These are phyloP conservation scores for Aspergillus baeticus DNA, from an alignment of 495 filamentous ascomycete genomes.

Conservation along the genomic window DNA sequence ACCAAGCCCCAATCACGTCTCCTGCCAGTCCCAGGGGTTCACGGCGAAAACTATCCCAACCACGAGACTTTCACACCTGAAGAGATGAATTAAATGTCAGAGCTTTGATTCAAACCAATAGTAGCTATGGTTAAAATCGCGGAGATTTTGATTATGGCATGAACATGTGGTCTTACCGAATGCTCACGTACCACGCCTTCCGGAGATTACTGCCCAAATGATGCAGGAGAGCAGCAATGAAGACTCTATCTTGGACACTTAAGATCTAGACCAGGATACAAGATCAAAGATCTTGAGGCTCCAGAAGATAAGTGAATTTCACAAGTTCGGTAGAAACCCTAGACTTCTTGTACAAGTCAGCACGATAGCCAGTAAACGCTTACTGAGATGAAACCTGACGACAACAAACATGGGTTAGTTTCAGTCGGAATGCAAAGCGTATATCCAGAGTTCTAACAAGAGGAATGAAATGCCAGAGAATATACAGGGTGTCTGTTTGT, in stretches of 20 bases:
- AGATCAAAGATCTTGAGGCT: not conserved
- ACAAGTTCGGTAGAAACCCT: not conserved
- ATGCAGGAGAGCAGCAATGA: not conserved
- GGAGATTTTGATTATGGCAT: not conserved
- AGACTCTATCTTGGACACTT: not conserved
- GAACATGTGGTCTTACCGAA: constrained; percentile 4
- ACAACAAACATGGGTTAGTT: not conserved
- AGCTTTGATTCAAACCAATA: not conserved
- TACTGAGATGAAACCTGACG: not conserved
- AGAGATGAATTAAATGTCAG: not conserved
- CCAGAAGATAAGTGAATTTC: not conserved
- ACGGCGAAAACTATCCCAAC: constrained; percentile 22
- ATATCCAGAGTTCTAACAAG: not conserved
- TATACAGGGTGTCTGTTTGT: not conserved
- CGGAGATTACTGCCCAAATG: not conserved
- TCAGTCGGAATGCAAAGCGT: too few species aligned
- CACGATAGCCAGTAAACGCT: not conserved
- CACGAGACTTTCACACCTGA: constrained; percentile 11
- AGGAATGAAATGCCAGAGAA: not conserved
- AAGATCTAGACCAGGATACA: not conserved
- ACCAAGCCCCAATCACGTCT: constrained; percentile 26
- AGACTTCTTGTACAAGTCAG: not conserved
- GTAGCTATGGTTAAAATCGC: not conserved
- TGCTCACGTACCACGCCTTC: not conserved
- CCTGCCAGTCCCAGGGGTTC: constrained; percentile 16